A percentile compares a stretch with the other conserved stretches of the same genome.
These are phyloP conservation scores for Asterella californica DNA, from an alignment of 225 moss, liverwort and hornwort species.

Conservation along the genomic window DNA sequence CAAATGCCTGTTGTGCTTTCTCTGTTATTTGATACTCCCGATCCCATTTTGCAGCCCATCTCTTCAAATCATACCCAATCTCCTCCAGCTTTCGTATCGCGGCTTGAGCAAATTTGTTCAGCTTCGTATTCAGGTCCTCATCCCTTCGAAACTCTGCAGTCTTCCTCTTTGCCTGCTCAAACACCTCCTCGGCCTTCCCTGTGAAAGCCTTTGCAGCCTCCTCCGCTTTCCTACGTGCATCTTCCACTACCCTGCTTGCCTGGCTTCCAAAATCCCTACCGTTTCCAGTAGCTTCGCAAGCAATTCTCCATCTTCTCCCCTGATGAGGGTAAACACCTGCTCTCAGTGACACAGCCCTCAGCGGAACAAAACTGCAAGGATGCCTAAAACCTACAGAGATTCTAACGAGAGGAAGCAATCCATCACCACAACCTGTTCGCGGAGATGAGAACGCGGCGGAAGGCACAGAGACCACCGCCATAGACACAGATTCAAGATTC, in stretches of 20 bases:
- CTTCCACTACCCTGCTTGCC: slow-evolving; percentile 59
- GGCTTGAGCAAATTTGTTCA: slow-evolving; percentile 56
- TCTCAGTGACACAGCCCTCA: neutral
- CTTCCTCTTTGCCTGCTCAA: slow-evolving; percentile 68
- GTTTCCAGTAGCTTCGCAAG: slow-evolving; percentile 31
- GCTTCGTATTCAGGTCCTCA: slow-evolving; percentile 75
- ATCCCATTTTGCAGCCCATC: slow-evolving; percentile 66
- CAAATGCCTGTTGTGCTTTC: slow-evolving; percentile 66
- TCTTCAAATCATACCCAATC: slow-evolving; percentile 76
- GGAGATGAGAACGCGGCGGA: neutral
- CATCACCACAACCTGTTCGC: neutral
- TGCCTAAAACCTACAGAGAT: slow-evolving; percentile 13
- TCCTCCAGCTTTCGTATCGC: slow-evolving; percentile 78
- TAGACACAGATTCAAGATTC: neutral
- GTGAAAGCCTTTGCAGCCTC: slow-evolving; percentile 48
- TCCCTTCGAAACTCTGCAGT: slow-evolving; percentile 62
- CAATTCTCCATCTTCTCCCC: slow-evolving; percentile 30
- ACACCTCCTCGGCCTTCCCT: slow-evolving; percentile 60
- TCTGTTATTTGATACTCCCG: slow-evolving; percentile 73
- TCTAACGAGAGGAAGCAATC: slow-evolving; percentile 9
- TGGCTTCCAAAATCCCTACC: slow-evolving; percentile 63
- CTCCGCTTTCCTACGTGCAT: slow-evolving; percentile 54
- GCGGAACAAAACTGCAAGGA: neutral
- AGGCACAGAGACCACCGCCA: slow-evolving; percentile 8
- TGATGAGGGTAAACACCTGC: slow-evolving; percentile 1